Conservation (phyloP, 768 basidiomycete genomes). For the Crucibulum laeve region DNA sequence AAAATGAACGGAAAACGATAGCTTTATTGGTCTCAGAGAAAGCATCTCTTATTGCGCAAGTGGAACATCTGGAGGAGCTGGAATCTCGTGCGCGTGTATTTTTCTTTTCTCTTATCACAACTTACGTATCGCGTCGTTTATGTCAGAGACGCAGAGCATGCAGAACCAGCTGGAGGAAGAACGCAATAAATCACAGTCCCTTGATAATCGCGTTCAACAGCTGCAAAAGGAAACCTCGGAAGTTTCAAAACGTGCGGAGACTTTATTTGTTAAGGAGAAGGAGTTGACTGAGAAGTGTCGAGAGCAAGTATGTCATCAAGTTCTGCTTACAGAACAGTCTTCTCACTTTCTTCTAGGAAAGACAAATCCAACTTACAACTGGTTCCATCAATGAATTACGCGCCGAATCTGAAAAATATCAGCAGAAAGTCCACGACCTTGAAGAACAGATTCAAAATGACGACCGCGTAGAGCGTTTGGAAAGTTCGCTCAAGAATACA, state of each 20-base stretch:
- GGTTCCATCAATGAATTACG: slow-evolving; percentile 49
- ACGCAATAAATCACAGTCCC: slow-evolving; percentile 28
- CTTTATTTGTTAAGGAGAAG: slow-evolving; percentile 47
- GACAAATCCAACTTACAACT: slow-evolving; percentile 65
- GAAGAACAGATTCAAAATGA: slow-evolving; percentile 83
- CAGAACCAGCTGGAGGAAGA: slow-evolving; percentile 39
- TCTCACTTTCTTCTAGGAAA: slow-evolving; percentile 48
- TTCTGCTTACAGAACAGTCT: slow-evolving; percentile 2
- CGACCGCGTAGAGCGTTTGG: slow-evolving; percentile 73
- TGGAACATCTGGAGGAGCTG: slow-evolving; percentile 54
- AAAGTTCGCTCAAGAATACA: slow-evolving; percentile 68
- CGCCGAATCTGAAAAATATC: slow-evolving; percentile 47
- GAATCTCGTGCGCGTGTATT: slow-evolving; percentile 52
- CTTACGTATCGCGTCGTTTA: slow-evolving; percentile 4
- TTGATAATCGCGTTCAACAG: slow-evolving; percentile 37
- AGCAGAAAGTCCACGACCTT: slow-evolving; percentile 61
- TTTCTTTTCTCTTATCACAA: not conserved
- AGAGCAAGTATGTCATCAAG: slow-evolving; percentile 40
- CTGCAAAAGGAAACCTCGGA: slow-evolving; percentile 36
- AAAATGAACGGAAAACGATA: slow-evolving; percentile 71
- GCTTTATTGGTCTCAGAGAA: slow-evolving; percentile 75
- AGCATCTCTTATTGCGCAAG: slow-evolving; percentile 49
- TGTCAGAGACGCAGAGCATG: slow-evolving; percentile 39
- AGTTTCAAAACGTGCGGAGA: slow-evolving; percentile 31
- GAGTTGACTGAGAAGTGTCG: slow-evolving; percentile 46